A percentile compares a stretch with the other conserved stretches of the same genome.
These are phyloP conservation scores for Immersiella caudata DNA, from an alignment of 495 filamentous ascomycete species.

Conservation along the genomic window DNA sequence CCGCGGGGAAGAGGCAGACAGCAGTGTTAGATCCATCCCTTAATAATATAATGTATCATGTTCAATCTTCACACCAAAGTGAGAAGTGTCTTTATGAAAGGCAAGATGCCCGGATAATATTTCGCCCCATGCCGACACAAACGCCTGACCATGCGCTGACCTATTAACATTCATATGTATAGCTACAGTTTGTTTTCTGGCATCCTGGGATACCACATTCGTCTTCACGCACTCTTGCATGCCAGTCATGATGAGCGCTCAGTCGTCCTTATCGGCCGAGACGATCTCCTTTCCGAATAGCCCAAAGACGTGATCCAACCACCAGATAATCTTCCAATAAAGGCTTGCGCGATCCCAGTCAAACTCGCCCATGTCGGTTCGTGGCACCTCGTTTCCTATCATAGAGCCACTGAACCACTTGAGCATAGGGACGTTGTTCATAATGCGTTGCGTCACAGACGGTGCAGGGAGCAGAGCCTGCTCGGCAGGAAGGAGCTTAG, in stretches of 20 bases:
- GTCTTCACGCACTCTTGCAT: not conserved
- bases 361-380: slow-evolving; percentile 77
- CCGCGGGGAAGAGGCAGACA: not conserved
- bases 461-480: slow-evolving; percentile 68
- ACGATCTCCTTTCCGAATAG: slow-evolving; percentile 54
- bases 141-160: not conserved
- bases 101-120: not conserved
- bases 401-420: slow-evolving; percentile 76
- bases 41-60: not conserved
- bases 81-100: not conserved
- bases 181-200: not conserved
- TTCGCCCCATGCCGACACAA: not conserved
- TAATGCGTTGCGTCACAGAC: slow-evolving; percentile 60
- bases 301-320: slow-evolving; percentile 50
- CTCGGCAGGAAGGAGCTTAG: slow-evolving; percentile 54
- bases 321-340: slow-evolving; percentile 71
- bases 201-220: not conserved
- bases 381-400: slow-evolving; percentile 76
- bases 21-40: not conserved
- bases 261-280: slow-evolving; percentile 55
- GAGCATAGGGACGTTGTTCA: slow-evolving; percentile 64
- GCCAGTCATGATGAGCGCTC: not conserved
- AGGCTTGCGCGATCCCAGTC: slow-evolving; percentile 73
- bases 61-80: not conserved
- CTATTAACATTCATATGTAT: not conserved